These are phyloP conservation scores for Brasilioporus rufonigricans DNA, from an alignment of 768 basidiomycete species.

Conservation along the genomic window DNA sequence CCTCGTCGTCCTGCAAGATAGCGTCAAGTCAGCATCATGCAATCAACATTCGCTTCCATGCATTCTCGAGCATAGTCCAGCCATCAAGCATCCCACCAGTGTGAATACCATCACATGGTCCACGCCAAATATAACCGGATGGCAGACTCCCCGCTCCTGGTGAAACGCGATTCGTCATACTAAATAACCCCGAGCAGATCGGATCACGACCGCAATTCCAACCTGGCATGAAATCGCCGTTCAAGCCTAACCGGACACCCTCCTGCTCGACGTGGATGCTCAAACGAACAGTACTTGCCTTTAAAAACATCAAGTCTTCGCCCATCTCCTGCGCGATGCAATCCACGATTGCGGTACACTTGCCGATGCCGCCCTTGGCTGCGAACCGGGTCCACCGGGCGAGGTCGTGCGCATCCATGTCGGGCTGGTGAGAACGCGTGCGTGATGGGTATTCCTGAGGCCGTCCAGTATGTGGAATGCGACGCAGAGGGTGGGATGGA, in stretches of 20 bases:
- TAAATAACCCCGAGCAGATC: not conserved
- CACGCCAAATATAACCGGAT: too few relatives aligned
- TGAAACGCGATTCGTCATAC: too few relatives aligned
- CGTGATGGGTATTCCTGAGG: not conserved
- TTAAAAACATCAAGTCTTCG: slow-evolving; percentile 81
- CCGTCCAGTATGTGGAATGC: too few relatives aligned
- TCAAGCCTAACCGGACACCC: too few relatives aligned
- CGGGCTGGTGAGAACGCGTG: not conserved
- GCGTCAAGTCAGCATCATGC: slow-evolving; percentile 7
- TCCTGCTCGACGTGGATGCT: not conserved
- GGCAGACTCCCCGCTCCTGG: too few relatives aligned
- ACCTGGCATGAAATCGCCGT: too few relatives aligned
- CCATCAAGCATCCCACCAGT: not conserved
- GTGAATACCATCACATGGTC: too few relatives aligned
- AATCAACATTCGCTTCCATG: not conserved
- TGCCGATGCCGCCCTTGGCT: slow-evolving; percentile 81
- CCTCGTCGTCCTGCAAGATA: slow-evolving; percentile 64
- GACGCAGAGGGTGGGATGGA: too few relatives aligned
- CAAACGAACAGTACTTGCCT: slow-evolving; percentile 41
- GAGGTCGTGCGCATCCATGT: slow-evolving; percentile 70
- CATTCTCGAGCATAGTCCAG: not conserved
- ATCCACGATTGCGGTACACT: slow-evolving; percentile 69
- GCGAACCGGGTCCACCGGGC: slow-evolving; percentile 85
- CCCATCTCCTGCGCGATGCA: slow-evolving; percentile 70
- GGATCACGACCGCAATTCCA: too few relatives aligned